phyloP scores from a whole-genome alignment of 2,329 filamentous ascomycete species.

The Talaromyces sp. region DNA sequence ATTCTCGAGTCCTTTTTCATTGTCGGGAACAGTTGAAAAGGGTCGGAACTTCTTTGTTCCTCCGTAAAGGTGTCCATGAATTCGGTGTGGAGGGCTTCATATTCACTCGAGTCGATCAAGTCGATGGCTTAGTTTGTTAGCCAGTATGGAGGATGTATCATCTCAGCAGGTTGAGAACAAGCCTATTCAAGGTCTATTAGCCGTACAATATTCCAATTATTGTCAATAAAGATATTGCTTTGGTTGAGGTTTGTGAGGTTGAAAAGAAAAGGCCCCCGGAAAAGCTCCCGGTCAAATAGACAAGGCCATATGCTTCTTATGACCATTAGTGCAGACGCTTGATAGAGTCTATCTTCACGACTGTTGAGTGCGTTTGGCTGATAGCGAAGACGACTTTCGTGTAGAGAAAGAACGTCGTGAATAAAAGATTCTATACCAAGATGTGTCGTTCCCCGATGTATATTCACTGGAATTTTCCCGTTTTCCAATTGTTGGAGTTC shows the following conservation, averaged over 20 bases:
- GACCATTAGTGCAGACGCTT: constrained; percentile 28
- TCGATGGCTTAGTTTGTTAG: constrained; percentile 25
- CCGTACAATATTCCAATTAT: constrained; percentile 29
- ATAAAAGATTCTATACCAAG: constrained; percentile 9
- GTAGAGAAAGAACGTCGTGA: constrained; percentile 3
- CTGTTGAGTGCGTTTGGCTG: constrained; percentile 29
- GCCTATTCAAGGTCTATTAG: constrained; percentile 33
- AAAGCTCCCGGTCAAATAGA: constrained; percentile 33
- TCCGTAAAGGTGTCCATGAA: constrained; percentile 1
- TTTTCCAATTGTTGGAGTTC: constrained; percentile 11
- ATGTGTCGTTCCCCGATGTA: constrained; percentile 3
- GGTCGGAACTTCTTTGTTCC: not conserved
- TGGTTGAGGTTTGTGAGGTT: constrained; percentile 45
- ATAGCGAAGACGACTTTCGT: constrained; percentile 14
- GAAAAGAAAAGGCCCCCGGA: constrained; percentile 38
- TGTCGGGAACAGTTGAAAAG: not conserved
- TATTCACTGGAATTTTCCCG: constrained; percentile 8
- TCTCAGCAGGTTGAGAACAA: constrained; percentile 27
- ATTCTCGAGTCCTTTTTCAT: not conserved
- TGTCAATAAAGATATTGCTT: constrained; percentile 36
- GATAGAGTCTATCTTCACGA: constrained; percentile 15
- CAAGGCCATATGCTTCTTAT: constrained; percentile 31
- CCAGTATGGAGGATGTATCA: constrained; percentile 32
- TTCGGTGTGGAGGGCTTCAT: not conserved
- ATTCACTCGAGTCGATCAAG: not conserved